Evolutionary conservation across 2,329 filamentous ascomycete genomes (phyloP).

Genomic region (Aureobasidium sp.): DNA sequence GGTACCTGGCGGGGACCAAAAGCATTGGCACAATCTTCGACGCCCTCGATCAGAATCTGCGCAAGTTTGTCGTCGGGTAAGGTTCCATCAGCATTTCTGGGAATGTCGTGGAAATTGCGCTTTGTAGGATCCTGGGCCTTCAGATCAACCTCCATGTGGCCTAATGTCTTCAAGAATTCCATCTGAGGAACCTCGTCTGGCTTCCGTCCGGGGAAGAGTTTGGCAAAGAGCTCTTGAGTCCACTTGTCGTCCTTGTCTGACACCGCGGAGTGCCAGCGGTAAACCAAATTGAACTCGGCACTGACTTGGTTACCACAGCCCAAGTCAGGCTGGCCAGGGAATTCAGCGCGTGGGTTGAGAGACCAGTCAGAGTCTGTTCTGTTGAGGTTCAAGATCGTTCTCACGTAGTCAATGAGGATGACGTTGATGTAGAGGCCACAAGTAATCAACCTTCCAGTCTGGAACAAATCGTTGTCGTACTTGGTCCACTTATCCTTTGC

Average conservation of each 20-base stretch:
- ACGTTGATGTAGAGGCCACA: constrained; percentile 50
- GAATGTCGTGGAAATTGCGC: constrained; percentile 29
- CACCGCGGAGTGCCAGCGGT: constrained; percentile 44
- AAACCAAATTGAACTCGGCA: constrained; percentile 49
- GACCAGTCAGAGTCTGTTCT: constrained; percentile 38
- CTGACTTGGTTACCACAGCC: constrained; percentile 47
- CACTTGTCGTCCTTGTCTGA: constrained; percentile 41
- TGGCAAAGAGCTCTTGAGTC: constrained; percentile 34
- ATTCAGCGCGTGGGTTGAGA: constrained; percentile 37
- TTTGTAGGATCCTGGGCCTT: constrained; percentile 25
- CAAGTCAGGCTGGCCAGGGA: constrained; percentile 31
- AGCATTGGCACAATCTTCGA: constrained; percentile 54
- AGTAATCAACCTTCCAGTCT: constrained; percentile 45
- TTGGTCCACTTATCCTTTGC: constrained; percentile 25
- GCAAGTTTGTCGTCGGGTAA: constrained; percentile 55
- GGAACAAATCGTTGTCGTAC: constrained; percentile 45
- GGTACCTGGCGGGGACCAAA: constrained; percentile 57
- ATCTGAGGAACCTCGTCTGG: constrained; percentile 20
- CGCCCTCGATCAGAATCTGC: constrained; percentile 48
- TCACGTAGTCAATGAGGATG: constrained; percentile 47
- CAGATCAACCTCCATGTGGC: constrained; percentile 24
- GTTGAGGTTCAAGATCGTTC: constrained; percentile 46
- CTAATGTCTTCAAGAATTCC: constrained; percentile 27
- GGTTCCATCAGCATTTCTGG: constrained; percentile 37
- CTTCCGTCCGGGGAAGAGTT: constrained; percentile 25